Evolutionary conservation across 257 asterid species (phyloP), one percentile per base, ranked within the genome.

Genomic region (Craterostigma plantagineum): DNA sequence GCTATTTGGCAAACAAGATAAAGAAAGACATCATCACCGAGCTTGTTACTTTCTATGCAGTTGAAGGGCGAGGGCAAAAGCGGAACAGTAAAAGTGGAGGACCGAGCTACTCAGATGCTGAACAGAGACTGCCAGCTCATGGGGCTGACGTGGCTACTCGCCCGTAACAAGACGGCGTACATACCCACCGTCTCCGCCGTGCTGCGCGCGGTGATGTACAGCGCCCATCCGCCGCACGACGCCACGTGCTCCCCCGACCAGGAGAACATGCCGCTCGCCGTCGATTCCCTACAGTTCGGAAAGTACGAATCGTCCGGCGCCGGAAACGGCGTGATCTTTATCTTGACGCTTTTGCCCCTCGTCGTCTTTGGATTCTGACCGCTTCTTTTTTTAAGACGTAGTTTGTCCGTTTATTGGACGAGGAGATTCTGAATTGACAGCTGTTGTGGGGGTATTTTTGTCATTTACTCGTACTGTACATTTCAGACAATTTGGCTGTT

Each of bases 201-300:
- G 8, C 18, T 90, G 58, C 92, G 98, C 52, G 95, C 98, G 60
- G 59, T 90, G 50, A 75, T 90, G 93, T 90, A 90, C 70, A 82
- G 95, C 45, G 74, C 91, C 14, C 93, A 72, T 52, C 91, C 92
- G 9, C 82, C 95, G 0, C 93, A 53, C 42, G 76, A 74, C 62
- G 65, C 74, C 36, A 90, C 84, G 33, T 90, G 98, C 71, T 79
- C 93, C 55, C 98, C 95, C 12, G 98, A 83, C 69, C 95, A 90
- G 60, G 98, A 90, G 72, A 90, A 90, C 78, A 90, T 90, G 98
- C 98, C 98, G 37, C 63, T 90, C 56, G 98, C 98, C 57, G 98
- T 90, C 9, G 83, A 90, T 56, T 83, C 99, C 0, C 71, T 77
- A 11, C 94, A 79, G 79, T 67, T 90, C 53, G 84, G 70, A 8